Conservation (phyloP, 2,329 filamentous ascomycete species). For the Polychaeton citri region DNA sequence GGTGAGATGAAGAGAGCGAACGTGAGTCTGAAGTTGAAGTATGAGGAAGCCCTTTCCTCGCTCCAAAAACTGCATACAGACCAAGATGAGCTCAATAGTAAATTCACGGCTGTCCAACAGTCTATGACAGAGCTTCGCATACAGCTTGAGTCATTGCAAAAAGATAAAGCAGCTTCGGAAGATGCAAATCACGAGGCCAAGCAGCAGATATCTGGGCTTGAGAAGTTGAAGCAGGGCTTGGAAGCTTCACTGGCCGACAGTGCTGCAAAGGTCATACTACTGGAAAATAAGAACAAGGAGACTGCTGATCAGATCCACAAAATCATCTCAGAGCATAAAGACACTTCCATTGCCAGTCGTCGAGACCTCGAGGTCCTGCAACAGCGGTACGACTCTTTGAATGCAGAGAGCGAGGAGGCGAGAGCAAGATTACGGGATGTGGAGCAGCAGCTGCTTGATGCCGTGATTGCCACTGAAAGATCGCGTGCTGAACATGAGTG, state of each 20-base stretch:
- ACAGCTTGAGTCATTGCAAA: neutral
- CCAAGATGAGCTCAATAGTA: neutral
- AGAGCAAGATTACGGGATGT: neutral
- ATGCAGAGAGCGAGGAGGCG: constrained; percentile 5
- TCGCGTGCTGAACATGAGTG: neutral
- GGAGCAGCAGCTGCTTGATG: neutral
- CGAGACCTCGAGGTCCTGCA: constrained; percentile 9
- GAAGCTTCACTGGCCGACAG: constrained; percentile 5
- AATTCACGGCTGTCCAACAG: neutral
- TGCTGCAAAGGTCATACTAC: constrained; percentile 6
- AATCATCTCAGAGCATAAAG: constrained; percentile 4
- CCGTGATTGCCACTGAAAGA: neutral
- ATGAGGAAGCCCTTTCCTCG: neutral
- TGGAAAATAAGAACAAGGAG: constrained; percentile 10
- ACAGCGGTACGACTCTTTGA: constrained; percentile 4
- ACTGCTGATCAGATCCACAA: constrained; percentile 8
- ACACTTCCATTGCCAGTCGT: constrained; percentile 1
- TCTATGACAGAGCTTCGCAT: neutral
- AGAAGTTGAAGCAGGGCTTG: constrained; percentile 6
- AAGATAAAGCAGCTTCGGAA: neutral
- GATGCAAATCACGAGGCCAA: neutral
- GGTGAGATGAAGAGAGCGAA: constrained; percentile 5
- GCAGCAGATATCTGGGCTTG: constrained; percentile 4
- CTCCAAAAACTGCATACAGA: neutral
- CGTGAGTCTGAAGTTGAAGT: constrained; percentile 5